These are phyloP conservation scores for Uronychia setigera DNA, from an alignment of 73 alveolate genomes.

Conservation along the genomic window DNA sequence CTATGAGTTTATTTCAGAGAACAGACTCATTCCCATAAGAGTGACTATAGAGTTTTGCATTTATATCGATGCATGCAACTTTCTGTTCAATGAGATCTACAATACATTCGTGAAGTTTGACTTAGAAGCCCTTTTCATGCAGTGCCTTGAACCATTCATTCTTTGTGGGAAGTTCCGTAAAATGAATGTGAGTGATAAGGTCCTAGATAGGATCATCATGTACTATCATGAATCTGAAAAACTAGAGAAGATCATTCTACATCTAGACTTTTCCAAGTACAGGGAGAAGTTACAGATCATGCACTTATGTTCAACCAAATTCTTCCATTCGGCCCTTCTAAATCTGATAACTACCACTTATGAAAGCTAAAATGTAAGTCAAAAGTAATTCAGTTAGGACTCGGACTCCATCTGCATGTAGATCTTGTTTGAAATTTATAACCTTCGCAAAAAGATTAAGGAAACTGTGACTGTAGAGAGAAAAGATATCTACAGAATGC, in stretches of 20 bases:
- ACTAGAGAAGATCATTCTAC: constrained; percentile 47
- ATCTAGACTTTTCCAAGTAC: constrained; percentile 22
- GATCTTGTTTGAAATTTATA: constrained; percentile 26
- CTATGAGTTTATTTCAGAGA: neutral
- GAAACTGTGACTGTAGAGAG: neutral
- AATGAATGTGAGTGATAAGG: constrained; percentile 31
- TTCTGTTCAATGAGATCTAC: constrained; percentile 37
- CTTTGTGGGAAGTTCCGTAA: constrained; percentile 41
- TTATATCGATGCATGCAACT: constrained; percentile 23
- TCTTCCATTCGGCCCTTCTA: constrained; percentile 41
- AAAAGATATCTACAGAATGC: constrained; percentile 19
- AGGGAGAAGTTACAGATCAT: constrained; percentile 38
- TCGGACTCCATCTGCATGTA: constrained; percentile 34
- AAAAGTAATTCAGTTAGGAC: neutral
- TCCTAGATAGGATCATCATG: constrained; percentile 21
- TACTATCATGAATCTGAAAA: constrained; percentile 27
- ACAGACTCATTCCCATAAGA: neutral
- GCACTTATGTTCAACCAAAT: constrained; percentile 25
- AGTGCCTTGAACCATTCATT: constrained; percentile 52
- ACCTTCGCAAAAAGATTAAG: constrained; percentile 40
- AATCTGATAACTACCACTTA: constrained; percentile 22
- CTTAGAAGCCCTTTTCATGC: constrained; percentile 36
- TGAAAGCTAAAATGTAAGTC: constrained; percentile 29
- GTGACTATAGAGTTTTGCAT: constrained; percentile 54
- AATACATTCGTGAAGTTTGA: constrained; percentile 13